Evolutionary conservation across 192 early-diverging fungal genomes (phyloP).

Genomic region (Coemansia sp.): DNA sequence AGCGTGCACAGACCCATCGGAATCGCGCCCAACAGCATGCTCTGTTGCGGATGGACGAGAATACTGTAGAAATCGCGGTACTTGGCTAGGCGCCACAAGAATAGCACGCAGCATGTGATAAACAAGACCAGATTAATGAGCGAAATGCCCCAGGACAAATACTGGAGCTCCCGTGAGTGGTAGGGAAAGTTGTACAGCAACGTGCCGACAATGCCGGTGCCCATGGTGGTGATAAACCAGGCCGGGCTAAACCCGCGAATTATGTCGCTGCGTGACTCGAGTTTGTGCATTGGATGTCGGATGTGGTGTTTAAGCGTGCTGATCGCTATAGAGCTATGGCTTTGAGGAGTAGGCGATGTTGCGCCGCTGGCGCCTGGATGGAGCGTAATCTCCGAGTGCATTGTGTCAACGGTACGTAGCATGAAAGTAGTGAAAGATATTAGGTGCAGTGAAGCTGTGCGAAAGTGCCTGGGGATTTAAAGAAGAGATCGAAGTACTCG

Average conservation of each 20-base stretch:
- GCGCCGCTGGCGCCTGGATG: not conserved
- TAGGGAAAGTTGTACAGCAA: slow-evolving; percentile 50
- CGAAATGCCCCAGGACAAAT: slow-evolving; percentile 45
- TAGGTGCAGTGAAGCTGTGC: not conserved
- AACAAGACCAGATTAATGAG: slow-evolving; percentile 44
- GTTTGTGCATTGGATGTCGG: slow-evolving; percentile 44
- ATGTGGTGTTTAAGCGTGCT: slow-evolving; percentile 19
- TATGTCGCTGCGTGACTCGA: slow-evolving; percentile 32
- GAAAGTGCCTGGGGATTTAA: not conserved
- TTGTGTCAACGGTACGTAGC: slow-evolving; percentile 3
- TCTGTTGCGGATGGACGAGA: slow-evolving; percentile 53
- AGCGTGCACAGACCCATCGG: slow-evolving; percentile 57
- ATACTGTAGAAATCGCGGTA: slow-evolving; percentile 49
- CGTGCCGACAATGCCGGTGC: slow-evolving; percentile 49
- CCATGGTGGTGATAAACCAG: slow-evolving; percentile 58
- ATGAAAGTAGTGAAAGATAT: not conserved
- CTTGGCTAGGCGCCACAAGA: slow-evolving; percentile 24
- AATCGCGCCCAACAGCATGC: slow-evolving; percentile 53
- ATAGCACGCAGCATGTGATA: slow-evolving; percentile 24
- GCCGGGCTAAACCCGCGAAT: slow-evolving; percentile 56
- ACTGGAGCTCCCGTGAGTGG: slow-evolving; percentile 29
- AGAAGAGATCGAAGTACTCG: not conserved
- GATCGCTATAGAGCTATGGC: not conserved
- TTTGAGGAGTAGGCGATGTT: not conserved
- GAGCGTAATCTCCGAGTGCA: slow-evolving; percentile 24